Evolutionary conservation across 495 filamentous ascomycete genomes (phyloP).

Genomic region (Aspergillus egyptiacus): DNA sequence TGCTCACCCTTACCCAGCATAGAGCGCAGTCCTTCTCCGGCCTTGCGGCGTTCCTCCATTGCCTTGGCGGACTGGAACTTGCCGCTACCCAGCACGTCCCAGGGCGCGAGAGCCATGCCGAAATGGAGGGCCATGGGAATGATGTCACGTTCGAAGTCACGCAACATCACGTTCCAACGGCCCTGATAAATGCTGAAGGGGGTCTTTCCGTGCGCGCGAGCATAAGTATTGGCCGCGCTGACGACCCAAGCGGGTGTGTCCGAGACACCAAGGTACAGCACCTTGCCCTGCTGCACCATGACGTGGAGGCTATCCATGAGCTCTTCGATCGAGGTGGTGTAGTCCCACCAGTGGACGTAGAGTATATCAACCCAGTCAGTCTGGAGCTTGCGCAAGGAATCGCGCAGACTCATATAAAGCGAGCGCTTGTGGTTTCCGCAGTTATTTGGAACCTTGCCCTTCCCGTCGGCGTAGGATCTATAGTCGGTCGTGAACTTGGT

Average conservation of each 20-base stretch:
- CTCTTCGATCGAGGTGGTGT: constrained; percentile 37
- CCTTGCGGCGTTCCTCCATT: constrained; percentile 33
- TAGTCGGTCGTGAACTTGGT: constrained; percentile 58
- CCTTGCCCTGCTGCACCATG: constrained; percentile 38
- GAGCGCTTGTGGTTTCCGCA: constrained; percentile 55
- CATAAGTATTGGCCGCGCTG: constrained; percentile 29
- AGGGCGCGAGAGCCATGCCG: constrained; percentile 9
- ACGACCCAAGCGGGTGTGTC: constrained; percentile 40
- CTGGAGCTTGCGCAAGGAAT: constrained; percentile 55
- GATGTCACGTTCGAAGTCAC: constrained; percentile 33
- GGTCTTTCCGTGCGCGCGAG: constrained; percentile 23
- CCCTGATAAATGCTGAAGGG: constrained; percentile 31
- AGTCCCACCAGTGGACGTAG: constrained; percentile 43
- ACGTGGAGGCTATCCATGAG: constrained; percentile 40
- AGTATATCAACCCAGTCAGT: constrained; percentile 59
- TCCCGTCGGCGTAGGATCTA: constrained; percentile 24
- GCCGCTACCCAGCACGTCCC: constrained; percentile 9
- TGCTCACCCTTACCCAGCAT: constrained; percentile 2
- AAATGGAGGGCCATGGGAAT: constrained; percentile 27
- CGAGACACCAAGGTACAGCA: constrained; percentile 43
- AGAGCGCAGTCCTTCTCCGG: constrained; percentile 5
- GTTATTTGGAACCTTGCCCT: constrained; percentile 41
- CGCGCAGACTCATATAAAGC: constrained; percentile 48
- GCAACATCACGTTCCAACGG: constrained; percentile 42
- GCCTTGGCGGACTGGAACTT: constrained; percentile 26